phyloP scores from a whole-genome alignment of 345 rosid genomes.

The Populus nigra region DNA sequence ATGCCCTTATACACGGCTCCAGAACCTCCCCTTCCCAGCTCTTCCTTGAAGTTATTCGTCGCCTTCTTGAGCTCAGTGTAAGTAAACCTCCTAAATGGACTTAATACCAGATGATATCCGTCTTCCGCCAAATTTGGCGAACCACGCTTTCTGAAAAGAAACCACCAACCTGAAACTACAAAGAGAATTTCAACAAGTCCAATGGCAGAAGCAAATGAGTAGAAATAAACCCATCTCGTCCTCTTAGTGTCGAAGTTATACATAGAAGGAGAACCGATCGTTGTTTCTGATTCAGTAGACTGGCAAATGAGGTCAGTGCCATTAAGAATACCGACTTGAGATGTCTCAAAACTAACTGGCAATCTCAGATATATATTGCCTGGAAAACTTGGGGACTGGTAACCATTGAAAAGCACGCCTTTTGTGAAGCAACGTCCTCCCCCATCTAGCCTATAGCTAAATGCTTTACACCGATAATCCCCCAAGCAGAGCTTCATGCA shows the following conservation, averaged over 20 bases:
- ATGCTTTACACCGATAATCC: conserved; percentile 37
- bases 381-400: neutral
- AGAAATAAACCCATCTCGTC: conserved; percentile 39
- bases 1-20: conserved; percentile 16
- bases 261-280: conserved; percentile 18
- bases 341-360: conserved; percentile 4
- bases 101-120: neutral
- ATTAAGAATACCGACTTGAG: neutral
- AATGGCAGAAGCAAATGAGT: conserved; percentile 29
- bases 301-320: conserved; percentile 8
- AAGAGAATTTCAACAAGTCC: conserved; percentile 38
- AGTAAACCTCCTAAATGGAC: conserved; percentile 4
- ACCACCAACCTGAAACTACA: conserved; percentile 31
- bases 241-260: conserved; percentile 20
- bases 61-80: conserved; percentile 14
- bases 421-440: neutral
- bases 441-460: neutral
- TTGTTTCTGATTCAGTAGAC: neutral
- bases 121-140: neutral
- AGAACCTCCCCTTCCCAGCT: conserved; percentile 12
- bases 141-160: conserved; percentile 18
- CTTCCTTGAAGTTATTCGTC: conserved; percentile 9
- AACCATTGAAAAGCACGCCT: neutral
- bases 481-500: conserved; percentile 35
- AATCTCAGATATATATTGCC: conserved; percentile 7